Evolutionary conservation across 2,329 filamentous ascomycete genomes (phyloP).

Genomic region (Colletotrichum eleusines): DNA sequence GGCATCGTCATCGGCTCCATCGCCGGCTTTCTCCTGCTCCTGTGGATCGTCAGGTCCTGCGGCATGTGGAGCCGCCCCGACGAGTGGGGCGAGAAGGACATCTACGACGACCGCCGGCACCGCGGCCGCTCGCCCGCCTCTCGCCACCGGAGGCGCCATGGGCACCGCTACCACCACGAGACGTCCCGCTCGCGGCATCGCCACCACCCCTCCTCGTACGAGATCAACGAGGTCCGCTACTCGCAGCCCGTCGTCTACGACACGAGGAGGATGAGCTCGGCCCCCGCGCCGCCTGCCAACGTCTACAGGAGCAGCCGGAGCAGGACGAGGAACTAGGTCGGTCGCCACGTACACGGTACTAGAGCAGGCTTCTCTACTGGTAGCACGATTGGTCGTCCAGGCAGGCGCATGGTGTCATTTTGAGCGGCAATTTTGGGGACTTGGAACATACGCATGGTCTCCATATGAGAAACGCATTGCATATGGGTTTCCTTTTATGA

Average conservation of each 20-base stretch:
- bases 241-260: slow-evolving; percentile 35
- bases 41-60: slow-evolving; percentile 62
- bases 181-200: slow-evolving; percentile 27
- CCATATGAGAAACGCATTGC: neutral
- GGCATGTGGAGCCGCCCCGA: slow-evolving; percentile 33
- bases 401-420: neutral
- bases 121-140: slow-evolving; percentile 32
- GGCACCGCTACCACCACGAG: slow-evolving; percentile 35
- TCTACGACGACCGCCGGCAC: slow-evolving; percentile 18
- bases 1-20: slow-evolving; percentile 65
- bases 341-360: no score
- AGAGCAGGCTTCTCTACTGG: neutral
- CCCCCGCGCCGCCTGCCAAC: slow-evolving; percentile 28
- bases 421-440: neutral
- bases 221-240: slow-evolving; percentile 38
- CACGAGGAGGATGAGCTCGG: slow-evolving; percentile 31
- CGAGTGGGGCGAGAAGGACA: slow-evolving; percentile 27
- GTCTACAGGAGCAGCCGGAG: slow-evolving; percentile 32
- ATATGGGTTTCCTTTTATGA: neutral
- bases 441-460: no score
- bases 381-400: neutral
- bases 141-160: slow-evolving; percentile 27
- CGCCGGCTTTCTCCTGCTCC: slow-evolving; percentile 58
- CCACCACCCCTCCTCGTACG: slow-evolving; percentile 31
- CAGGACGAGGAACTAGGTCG: slow-evolving; percentile 29